Conservation (phyloP, 1,284 basidiomycete species). For the Malassezia sympodialis region DNA sequence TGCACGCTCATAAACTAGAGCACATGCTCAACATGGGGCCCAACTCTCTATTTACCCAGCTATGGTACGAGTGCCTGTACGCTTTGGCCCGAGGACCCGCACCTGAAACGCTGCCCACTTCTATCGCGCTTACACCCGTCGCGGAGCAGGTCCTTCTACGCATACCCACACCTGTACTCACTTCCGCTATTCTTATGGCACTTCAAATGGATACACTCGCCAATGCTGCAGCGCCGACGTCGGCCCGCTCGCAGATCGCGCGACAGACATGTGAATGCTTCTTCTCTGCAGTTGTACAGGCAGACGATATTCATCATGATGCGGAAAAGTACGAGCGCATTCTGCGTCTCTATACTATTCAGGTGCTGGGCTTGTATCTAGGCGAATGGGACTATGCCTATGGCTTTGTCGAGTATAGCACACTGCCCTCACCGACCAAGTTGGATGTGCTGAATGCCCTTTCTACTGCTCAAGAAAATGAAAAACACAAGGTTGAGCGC, state of each 20-base stretch:
- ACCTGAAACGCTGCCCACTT: constrained; percentile 7
- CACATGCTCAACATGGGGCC: not conserved
- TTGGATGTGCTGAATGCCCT: constrained; percentile 23
- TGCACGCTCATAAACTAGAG: not conserved
- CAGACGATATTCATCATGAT: constrained; percentile 4
- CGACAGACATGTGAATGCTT: constrained; percentile 32
- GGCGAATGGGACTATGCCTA: constrained; percentile 37
- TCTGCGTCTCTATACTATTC: constrained; percentile 28
- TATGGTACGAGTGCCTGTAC: constrained; percentile 29
- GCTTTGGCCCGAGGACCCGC: constrained; percentile 18
- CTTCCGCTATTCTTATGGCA: constrained; percentile 27
- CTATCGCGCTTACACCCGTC: constrained; percentile 24
- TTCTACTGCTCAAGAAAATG: constrained; percentile 18
- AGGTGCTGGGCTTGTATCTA: constrained; percentile 25
- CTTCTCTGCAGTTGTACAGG: constrained; percentile 23
- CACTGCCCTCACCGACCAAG: constrained; percentile 11
- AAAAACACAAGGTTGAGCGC: constrained; percentile 15
- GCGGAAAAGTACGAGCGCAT: constrained; percentile 25
- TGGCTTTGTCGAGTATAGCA: constrained; percentile 29
- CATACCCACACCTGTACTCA: constrained; percentile 24
- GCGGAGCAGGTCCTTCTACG: constrained; percentile 21
- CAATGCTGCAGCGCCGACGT: not conserved
- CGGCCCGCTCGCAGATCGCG: constrained; percentile 7
- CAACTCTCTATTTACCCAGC: constrained; percentile 17
- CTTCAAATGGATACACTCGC: constrained; percentile 22